Base-by-base conservation (phyloP, 169 alveolate genomes). In the Plasmodium gonderi region DNA sequence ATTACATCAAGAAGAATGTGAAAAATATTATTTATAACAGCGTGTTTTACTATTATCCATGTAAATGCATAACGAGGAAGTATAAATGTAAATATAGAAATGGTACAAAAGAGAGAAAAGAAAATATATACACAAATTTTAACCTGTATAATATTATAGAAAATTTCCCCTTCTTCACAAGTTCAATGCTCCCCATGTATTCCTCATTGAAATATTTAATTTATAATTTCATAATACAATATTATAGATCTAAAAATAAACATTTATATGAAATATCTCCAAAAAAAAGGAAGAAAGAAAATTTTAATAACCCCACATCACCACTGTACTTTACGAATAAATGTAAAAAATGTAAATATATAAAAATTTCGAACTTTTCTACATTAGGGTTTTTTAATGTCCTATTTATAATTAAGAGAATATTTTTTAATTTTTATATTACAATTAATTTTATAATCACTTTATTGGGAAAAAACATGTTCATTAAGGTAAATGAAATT, bases 151-250 rank as follows among this genome's bases (percentile, higher is more conserved):
- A 75, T 75, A 51, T 87, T 14, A 87, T 87, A 23, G 93, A 87
- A 64, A 87, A 65, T 60, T 87, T 75, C 26, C 93, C 93, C 40
- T 54, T 51, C 9, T 49, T 49, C 11, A 87, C 72, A 6, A 87
- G 67, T 47, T 75, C 93, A 4, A 87, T 87, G 85, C 36, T 87
- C 3, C 93, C 93, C 14, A 75, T 87, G 87, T 87, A 87, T 60
- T 75, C 74, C 31, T 74, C 93, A n/a, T 67, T 87, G 9, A 74
- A 87, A 65, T 87, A 68, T 60, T 75, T 87, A 23, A 75, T 87
- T n/a, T 87, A 87, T 78, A 87, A 75, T 78, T 87, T 74, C 67
- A 77, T 42, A 23, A 54, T 87, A 9, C 45, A 87, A 6, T 75
- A 87, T 65, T 87, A 87, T 60, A 47, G 93, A 44, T 75, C 67